Conservation (phyloP, 192 early-diverging fungal species). For the Umbelopsis vinacea region DNA sequence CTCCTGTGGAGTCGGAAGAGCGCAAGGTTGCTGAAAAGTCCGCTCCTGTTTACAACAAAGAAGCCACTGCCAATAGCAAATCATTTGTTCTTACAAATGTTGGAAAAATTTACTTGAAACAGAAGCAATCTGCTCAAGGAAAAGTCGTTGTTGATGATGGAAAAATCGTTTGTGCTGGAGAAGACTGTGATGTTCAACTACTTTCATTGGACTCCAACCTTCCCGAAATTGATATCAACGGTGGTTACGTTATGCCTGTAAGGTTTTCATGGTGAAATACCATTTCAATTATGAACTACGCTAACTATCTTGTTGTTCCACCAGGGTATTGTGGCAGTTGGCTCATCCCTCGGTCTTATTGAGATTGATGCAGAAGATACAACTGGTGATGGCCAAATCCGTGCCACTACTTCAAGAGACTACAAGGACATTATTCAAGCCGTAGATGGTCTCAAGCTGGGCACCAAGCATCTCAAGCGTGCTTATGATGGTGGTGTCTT, state of each 20-base stretch:
- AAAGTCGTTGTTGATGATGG: constrained; percentile 60
- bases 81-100: constrained; percentile 51
- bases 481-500: constrained; percentile 67
- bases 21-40: constrained; percentile 20
- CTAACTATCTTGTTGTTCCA: not conserved
- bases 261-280: constrained; percentile 20
- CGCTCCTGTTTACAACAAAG: constrained; percentile 28
- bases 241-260: constrained; percentile 64
- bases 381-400: constrained; percentile 63
- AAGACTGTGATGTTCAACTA: constrained; percentile 23
- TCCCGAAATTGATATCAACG: constrained; percentile 55
- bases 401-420: constrained; percentile 8
- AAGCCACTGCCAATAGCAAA: constrained; percentile 38
- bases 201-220: not conserved
- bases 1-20: constrained; percentile 26
- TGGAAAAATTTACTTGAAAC: constrained; percentile 34
- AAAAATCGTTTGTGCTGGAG: constrained; percentile 54
- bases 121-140: constrained; percentile 40
- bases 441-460: constrained; percentile 72
- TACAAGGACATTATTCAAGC: constrained; percentile 47
- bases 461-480: constrained; percentile 53
- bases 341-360: constrained; percentile 60
- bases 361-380: constrained; percentile 65
- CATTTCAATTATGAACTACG: not conserved
- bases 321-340: constrained; percentile 64